A percentile compares a stretch with the other conserved stretches of the same genome.
Conservation (phyloP, 805 yeast species). For the Candida insectalens region DNA sequence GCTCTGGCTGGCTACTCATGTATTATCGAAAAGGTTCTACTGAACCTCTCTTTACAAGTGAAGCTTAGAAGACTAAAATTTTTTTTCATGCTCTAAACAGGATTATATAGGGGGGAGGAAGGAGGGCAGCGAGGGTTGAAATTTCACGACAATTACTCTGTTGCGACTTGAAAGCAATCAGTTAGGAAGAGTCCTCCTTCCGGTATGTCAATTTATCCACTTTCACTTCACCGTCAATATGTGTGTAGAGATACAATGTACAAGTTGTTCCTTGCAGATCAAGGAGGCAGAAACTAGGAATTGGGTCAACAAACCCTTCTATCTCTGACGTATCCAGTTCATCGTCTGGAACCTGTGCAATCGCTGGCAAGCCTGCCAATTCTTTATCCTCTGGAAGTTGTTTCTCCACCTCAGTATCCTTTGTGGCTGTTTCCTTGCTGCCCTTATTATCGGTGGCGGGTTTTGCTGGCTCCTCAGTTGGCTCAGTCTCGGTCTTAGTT, state of each 20-base stretch:
- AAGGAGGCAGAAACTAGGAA: conserved; percentile 81
- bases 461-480: background rate
- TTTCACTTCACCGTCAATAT: conserved; percentile 72
- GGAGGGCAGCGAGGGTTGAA: too few relatives aligned
- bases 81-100: too few relatives aligned
- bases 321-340: conserved; percentile 7
- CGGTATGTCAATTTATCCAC: conserved; percentile 78
- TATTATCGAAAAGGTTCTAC: too few relatives aligned
- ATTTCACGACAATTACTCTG: too few relatives aligned
- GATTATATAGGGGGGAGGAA: conserved; percentile 1
- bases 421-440: background rate
- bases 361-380: conserved; percentile 10
- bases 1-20: too few relatives aligned
- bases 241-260: conserved; percentile 77
- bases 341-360: conserved; percentile 8
- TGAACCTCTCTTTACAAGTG: too few relatives aligned
- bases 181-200: conserved; percentile 35
- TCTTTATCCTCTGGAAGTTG: conserved; percentile 8
- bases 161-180: too few relatives aligned
- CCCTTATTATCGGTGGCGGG: background rate
- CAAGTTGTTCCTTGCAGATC: conserved; percentile 78
- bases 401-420: background rate
- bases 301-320: conserved; percentile 24
- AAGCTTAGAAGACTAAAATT: background rate
- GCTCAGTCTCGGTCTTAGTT: conserved; percentile 4